phyloP scores from a whole-genome alignment of 1,139 yeast genomes.

The Kodamaea alishanica region DNA sequence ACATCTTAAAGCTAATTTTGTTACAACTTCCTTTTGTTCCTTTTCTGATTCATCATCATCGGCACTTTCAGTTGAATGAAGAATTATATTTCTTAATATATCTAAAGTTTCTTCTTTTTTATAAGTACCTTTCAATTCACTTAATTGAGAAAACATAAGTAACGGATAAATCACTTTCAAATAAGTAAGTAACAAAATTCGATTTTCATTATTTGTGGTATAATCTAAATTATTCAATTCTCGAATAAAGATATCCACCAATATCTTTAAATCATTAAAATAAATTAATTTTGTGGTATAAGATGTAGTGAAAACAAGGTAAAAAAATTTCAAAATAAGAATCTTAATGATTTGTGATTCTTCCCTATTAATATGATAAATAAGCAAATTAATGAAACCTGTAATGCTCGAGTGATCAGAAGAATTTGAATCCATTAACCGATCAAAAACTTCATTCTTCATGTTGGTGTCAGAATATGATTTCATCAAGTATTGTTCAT shows the following conservation, averaged over 20 bases:
- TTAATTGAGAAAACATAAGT: slow-evolving; percentile 61
- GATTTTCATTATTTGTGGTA: slow-evolving; percentile 45
- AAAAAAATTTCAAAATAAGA: slow-evolving; percentile 73
- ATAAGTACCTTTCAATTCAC: slow-evolving; percentile 46
- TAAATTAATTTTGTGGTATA: slow-evolving; percentile 67
- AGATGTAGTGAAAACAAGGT: slow-evolving; percentile 67
- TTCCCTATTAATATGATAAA: slow-evolving; percentile 70
- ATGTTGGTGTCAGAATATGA: slow-evolving; percentile 32
- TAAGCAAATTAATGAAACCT: slow-evolving; percentile 39
- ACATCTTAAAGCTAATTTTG: slow-evolving; percentile 61
- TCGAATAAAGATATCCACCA: slow-evolving; percentile 80
- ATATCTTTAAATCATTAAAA: slow-evolving; percentile 78
- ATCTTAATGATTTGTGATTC: slow-evolving; percentile 70
- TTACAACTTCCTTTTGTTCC: slow-evolving; percentile 36
- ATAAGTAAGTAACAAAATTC: slow-evolving; percentile 63
- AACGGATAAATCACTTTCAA: slow-evolving; percentile 73
- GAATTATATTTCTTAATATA: slow-evolving; percentile 46
- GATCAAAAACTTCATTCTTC: slow-evolving; percentile 49
- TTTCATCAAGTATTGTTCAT: slow-evolving; percentile 81
- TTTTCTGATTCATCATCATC: slow-evolving; percentile 10
- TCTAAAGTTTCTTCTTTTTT: slow-evolving; percentile 53
- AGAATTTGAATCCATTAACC: slow-evolving; percentile 26
- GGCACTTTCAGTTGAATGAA: slow-evolving; percentile 18
- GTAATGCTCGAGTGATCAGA: slow-evolving; percentile 23
- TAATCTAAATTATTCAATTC: slow-evolving; percentile 66